phyloP scores from a whole-genome alignment of 2,329 filamentous ascomycete genomes.

The Pestalotiopsis sp. region DNA sequence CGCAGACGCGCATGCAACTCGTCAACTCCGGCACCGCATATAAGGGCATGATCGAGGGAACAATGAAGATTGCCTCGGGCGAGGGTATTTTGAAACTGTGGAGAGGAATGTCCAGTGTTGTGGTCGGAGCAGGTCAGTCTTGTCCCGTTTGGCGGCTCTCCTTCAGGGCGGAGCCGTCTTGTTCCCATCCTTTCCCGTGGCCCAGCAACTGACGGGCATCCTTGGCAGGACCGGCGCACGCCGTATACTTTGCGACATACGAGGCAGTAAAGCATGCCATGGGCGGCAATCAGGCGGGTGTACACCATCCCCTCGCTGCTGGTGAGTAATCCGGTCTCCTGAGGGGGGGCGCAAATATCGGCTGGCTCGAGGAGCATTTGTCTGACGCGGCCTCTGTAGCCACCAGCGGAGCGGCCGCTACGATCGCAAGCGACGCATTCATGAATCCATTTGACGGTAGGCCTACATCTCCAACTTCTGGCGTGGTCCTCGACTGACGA shows the following conservation, averaged over 20 bases:
- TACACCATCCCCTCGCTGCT: slow-evolving; percentile 90
- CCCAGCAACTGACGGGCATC: neutral
- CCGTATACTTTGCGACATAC: slow-evolving; percentile 97
- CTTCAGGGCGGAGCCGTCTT: neutral
- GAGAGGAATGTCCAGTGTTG: slow-evolving; percentile 95
- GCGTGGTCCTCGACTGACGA: neutral
- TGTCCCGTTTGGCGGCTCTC: neutral
- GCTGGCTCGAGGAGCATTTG: neutral
- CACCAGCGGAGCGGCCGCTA: slow-evolving; percentile 89
- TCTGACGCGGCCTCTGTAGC: slow-evolving; percentile 49
- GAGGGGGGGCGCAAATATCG: neutral
- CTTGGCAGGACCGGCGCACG: slow-evolving; percentile 81
- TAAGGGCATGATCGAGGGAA: slow-evolving; percentile 87
- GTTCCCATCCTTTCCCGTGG: neutral
- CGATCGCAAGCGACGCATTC: slow-evolving; percentile 94
- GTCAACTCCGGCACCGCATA: slow-evolving; percentile 82
- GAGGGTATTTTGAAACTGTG: slow-evolving; percentile 92
- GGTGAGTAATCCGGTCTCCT: slow-evolving; percentile 53
- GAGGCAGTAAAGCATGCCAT: slow-evolving; percentile 95
- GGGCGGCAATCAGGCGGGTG: slow-evolving; percentile 84
- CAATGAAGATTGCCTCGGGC: slow-evolving; percentile 84
- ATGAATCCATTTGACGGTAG: slow-evolving; percentile 99
- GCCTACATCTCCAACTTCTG: slow-evolving; percentile 25
- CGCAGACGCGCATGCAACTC: slow-evolving; percentile 95
- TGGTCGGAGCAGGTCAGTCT: slow-evolving; percentile 83